Evolutionary conservation across 164 flowering plant species (phyloP).

Genomic region (Vitis cinerea): DNA sequence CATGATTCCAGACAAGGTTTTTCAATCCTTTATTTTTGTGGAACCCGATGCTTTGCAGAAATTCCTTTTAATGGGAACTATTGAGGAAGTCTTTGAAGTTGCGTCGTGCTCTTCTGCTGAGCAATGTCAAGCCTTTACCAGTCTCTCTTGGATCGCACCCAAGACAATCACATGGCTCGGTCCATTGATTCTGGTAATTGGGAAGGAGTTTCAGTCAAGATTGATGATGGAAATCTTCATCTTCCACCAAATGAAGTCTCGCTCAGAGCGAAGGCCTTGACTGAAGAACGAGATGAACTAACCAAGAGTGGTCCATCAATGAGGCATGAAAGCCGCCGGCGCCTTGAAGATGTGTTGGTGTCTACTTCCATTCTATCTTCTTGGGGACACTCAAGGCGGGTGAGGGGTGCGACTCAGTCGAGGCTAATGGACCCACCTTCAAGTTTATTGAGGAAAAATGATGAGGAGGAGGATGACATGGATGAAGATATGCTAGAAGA

Average conservation of each 20-base stretch:
- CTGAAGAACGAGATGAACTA: no score
- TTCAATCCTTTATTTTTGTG: no score
- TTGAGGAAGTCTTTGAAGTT: constrained; percentile 9
- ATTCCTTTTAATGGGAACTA: no score
- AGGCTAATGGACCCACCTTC: constrained; percentile 49
- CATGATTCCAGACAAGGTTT: no score
- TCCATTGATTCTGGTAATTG: neutral
- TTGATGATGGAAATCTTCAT: neutral
- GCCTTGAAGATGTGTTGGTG: constrained; percentile 6
- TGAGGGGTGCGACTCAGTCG: constrained; percentile 41
- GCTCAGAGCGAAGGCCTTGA: no score
- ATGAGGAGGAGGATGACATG: constrained; percentile 39
- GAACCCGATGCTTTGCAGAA: no score
- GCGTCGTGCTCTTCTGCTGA: no score
- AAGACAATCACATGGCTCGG: constrained; percentile 2
- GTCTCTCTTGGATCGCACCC: neutral
- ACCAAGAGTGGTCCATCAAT: no score
- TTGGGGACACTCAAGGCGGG: constrained; percentile 22
- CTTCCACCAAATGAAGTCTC: no score
- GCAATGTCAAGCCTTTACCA: neutral
- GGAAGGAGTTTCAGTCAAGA: constrained; percentile 9
- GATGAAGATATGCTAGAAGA: constrained; percentile 51
- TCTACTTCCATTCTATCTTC: constrained; percentile 27
- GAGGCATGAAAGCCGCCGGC: constrained; percentile 12
- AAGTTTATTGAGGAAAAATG: constrained; percentile 22